These are phyloP conservation scores for Mycena filopes DNA, from an alignment of 768 basidiomycete species.

Conservation along the genomic window DNA sequence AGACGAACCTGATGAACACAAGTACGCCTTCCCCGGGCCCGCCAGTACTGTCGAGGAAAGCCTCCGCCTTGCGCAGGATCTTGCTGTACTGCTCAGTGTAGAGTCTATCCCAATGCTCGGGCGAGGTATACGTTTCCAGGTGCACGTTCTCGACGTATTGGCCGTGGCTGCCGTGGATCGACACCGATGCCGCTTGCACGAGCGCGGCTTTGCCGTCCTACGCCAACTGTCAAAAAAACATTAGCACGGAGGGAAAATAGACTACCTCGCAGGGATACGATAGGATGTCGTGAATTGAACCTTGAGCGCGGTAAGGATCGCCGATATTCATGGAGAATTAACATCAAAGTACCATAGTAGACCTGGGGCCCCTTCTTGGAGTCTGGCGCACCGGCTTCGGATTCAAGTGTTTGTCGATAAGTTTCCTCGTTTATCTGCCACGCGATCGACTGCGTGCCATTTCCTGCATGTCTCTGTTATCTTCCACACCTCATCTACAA, in stretches of 20 bases:
- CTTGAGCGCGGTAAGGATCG: background rate
- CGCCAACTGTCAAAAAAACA: slow-evolving; percentile 6
- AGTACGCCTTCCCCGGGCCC: slow-evolving; percentile 75
- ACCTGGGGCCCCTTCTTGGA: slow-evolving; percentile 63
- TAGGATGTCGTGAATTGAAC: slow-evolving; percentile 92
- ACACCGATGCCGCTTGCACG: slow-evolving; percentile 89
- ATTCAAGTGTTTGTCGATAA: slow-evolving; percentile 73
- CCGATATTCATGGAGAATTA: background rate
- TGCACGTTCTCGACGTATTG: slow-evolving; percentile 92
- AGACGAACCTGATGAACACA: slow-evolving; percentile 83
- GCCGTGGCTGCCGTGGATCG: slow-evolving; percentile 81
- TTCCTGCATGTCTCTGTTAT: slow-evolving; percentile 59
- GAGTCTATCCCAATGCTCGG: slow-evolving; percentile 75
- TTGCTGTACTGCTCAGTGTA: slow-evolving; percentile 73
- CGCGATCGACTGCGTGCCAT: slow-evolving; percentile 92
- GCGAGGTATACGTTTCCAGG: slow-evolving; percentile 75
- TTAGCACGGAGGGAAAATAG: background rate
- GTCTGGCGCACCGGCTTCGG: slow-evolving; percentile 50
- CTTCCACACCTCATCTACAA: background rate
- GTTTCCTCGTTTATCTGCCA: slow-evolving; percentile 95
- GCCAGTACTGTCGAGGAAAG: slow-evolving; percentile 77
- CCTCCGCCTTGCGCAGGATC: slow-evolving; percentile 73
- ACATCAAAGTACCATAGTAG: slow-evolving; percentile 66
- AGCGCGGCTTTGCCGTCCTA: slow-evolving; percentile 85
- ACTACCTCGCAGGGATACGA: slow-evolving; percentile 92